Conservation (phyloP, 306 rosid genomes). For the Trichosanthes truncata region DNA sequence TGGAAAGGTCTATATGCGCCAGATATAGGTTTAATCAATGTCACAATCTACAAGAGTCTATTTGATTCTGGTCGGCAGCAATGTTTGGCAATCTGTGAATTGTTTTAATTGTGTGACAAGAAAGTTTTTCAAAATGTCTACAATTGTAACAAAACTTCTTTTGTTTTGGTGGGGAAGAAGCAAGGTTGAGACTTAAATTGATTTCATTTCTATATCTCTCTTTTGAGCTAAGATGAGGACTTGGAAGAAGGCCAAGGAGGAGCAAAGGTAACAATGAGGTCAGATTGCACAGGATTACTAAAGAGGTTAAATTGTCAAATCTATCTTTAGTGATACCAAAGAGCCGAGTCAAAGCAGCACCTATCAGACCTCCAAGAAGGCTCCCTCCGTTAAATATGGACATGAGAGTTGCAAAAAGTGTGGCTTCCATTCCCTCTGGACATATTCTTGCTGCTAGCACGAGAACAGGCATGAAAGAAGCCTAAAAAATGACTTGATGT, state of each 20-base stretch:
- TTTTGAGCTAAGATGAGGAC: conserved; percentile 29
- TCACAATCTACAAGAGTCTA: not conserved
- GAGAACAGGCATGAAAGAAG: conserved; percentile 97
- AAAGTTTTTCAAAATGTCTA: not conserved
- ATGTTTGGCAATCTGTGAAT: not conserved
- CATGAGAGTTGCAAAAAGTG: conserved; percentile 98
- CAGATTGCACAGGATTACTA: conserved; percentile 82
- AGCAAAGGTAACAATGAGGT: conserved; percentile 90
- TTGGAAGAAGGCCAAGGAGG: conserved; percentile 82
- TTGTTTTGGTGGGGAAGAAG: conserved; percentile 1
- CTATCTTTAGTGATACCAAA: conserved; percentile 83
- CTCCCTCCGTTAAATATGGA: conserved; percentile 88
- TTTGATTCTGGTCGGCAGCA: not conserved
- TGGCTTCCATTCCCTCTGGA: conserved; percentile 99
- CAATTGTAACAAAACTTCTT: not conserved
- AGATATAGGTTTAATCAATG: not conserved
- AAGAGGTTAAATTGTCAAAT: conserved; percentile 61
- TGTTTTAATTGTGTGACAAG: not conserved
- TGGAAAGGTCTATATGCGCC: not conserved
- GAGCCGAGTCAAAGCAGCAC: conserved; percentile 81
- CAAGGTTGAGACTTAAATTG: conserved; percentile 31
- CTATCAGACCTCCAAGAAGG: conserved; percentile 84
- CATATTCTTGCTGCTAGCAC: conserved; percentile 91
- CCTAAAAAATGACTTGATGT: conserved; percentile 23
- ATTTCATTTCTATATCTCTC: conserved; percentile 72